Conservation (phyloP, 2,329 filamentous ascomycete species). For the Nigrospora osmanthi region DNA sequence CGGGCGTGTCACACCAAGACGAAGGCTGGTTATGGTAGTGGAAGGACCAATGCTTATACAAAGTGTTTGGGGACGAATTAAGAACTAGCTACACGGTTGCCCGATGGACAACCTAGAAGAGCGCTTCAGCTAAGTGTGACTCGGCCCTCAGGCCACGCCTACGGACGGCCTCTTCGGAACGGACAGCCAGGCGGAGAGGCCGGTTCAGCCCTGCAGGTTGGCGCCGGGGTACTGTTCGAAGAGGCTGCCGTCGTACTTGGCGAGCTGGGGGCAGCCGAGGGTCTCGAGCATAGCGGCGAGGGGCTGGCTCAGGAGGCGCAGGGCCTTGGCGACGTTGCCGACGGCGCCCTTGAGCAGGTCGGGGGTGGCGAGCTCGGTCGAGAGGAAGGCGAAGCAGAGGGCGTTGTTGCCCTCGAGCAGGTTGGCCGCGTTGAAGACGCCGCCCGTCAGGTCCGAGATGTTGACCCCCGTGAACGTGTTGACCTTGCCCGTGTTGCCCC, state of each 20-base stretch:
- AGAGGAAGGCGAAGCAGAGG: constrained; percentile 27
- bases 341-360: constrained; percentile 31
- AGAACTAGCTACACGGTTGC: no score
- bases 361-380: constrained; percentile 29
- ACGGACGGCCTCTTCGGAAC: no score
- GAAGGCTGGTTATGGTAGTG: no score
- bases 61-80: no score
- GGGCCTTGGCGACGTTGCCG: constrained; percentile 18
- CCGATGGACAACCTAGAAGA: no score
- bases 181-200: neutral
- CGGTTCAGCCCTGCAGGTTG: neutral
- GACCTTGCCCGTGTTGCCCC: constrained; percentile 42
- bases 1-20: no score
- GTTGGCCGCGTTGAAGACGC: constrained; percentile 31
- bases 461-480: constrained; percentile 42
- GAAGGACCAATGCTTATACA: no score
- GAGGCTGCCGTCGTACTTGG: constrained; percentile 12
- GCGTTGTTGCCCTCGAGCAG: constrained; percentile 39
- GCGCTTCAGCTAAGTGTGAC: no score
- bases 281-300: constrained; percentile 17
- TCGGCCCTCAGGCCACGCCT: no score
- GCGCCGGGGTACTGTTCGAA: constrained; percentile 10
- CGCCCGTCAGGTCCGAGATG: constrained; percentile 31
- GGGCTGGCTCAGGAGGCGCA: constrained; percentile 23
- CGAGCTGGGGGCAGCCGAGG: constrained; percentile 19